These are phyloP conservation scores for Maudiozyma bulderi DNA, from an alignment of 805 yeast genomes.

Conservation along the genomic window DNA sequence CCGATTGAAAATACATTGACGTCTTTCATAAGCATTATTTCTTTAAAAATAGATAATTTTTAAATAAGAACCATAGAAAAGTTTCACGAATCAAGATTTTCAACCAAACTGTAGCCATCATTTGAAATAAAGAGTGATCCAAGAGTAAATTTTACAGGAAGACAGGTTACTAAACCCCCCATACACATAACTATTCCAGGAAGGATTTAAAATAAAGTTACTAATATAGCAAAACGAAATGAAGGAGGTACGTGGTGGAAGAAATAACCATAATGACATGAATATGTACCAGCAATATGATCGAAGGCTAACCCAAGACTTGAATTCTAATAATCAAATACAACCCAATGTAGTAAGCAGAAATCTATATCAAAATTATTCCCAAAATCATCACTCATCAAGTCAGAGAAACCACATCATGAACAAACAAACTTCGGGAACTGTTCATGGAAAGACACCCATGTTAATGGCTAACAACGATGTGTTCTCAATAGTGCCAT, in stretches of 20 bases:
- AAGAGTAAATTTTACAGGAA: too few relatives aligned
- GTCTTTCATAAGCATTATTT: too few relatives aligned
- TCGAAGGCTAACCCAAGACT: neutral
- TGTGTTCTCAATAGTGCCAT: constrained; percentile 48
- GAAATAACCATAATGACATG: neutral
- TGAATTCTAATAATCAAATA: constrained; percentile 8
- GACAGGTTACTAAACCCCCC: too few relatives aligned
- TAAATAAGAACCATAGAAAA: too few relatives aligned
- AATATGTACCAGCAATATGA: neutral
- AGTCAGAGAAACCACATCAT: constrained; percentile 6
- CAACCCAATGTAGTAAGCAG: constrained; percentile 6
- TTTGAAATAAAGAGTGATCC: too few relatives aligned
- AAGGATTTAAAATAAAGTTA: too few relatives aligned
- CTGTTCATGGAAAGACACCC: constrained; percentile 31
- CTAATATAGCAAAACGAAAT: neutral
- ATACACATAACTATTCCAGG: too few relatives aligned
- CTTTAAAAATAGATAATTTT: too few relatives aligned
- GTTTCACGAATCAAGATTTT: too few relatives aligned
- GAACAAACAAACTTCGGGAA: constrained; percentile 6
- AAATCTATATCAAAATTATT: constrained; percentile 13
- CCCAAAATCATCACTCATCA: constrained; percentile 2
- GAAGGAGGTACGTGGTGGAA: neutral
- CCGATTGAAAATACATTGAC: too few relatives aligned
- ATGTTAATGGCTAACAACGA: constrained; percentile 45
- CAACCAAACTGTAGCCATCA: too few relatives aligned